Evolutionary conservation across 2,329 filamentous ascomycete species (phyloP).

Genomic region (Beauveria rudraprayagi): DNA sequence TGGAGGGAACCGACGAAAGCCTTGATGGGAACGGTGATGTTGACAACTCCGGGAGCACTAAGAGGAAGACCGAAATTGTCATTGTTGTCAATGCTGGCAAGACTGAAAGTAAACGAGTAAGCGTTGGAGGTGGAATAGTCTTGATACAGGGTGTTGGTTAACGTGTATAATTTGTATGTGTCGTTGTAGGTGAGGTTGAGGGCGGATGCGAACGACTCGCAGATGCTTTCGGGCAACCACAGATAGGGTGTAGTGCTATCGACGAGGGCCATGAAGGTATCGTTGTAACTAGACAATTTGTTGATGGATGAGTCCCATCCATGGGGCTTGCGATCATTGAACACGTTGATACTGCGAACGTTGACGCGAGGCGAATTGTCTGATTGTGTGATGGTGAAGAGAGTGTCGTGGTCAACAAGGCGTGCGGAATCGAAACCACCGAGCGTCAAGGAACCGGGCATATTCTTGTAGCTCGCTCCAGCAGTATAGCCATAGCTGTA

Average conservation of each 20-base stretch:
- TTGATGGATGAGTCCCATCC: constrained; percentile 33
- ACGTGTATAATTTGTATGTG: constrained; percentile 55
- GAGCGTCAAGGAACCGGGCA: constrained; percentile 53
- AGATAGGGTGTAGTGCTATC: constrained; percentile 58
- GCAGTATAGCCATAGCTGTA: constrained; percentile 70
- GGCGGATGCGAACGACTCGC: constrained; percentile 54
- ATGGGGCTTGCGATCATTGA: constrained; percentile 20
- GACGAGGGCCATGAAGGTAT: constrained; percentile 45
- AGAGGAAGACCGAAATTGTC: constrained; percentile 44
- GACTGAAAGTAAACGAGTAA: constrained; percentile 48
- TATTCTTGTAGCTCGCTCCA: constrained; percentile 56
- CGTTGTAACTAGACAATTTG: constrained; percentile 36
- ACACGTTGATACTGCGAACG: constrained; percentile 48
- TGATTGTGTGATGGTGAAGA: constrained; percentile 49
- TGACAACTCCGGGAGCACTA: constrained; percentile 42
- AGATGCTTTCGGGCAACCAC: constrained; percentile 53
- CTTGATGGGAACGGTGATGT: constrained; percentile 45
- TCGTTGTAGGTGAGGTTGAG: constrained; percentile 60
- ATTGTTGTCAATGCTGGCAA: constrained; percentile 47
- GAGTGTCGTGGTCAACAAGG: constrained; percentile 51
- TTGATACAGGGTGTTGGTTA: constrained; percentile 48
- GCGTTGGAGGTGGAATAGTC: constrained; percentile 35
- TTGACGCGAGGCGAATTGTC: constrained; percentile 50
- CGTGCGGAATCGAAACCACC: constrained; percentile 62
- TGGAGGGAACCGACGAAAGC: constrained; percentile 43